Percentiles rank a stretch among this genome's conserved stretches.
Evolutionary conservation across 345 rosid genomes (phyloP).

Genomic region (Garcia nutans): DNA sequence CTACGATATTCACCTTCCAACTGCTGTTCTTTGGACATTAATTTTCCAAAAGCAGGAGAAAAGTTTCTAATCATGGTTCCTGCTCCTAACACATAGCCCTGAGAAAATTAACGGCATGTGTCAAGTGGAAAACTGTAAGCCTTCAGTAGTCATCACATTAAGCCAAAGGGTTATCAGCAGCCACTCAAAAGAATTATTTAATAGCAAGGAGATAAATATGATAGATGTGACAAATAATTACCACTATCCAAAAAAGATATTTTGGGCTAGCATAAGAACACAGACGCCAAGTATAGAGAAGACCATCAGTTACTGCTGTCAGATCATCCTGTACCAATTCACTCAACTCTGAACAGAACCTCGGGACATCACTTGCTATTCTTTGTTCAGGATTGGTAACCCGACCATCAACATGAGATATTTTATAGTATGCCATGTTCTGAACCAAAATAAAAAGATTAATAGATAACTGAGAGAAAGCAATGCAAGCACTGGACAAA

Average conservation of each 20-base stretch:
- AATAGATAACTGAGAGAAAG: constrained; percentile 1
- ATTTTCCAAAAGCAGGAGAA: constrained; percentile 91
- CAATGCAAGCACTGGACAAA: background rate
- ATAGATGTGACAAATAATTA: constrained; percentile 31
- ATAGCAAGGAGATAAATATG: background rate
- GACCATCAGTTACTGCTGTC: constrained; percentile 80
- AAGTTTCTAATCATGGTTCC: constrained; percentile 83
- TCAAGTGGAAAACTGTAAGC: constrained; percentile 14
- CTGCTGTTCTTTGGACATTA: constrained; percentile 94
- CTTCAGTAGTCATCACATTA: constrained; percentile 9
- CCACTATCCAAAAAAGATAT: constrained; percentile 93
- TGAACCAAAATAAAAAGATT: constrained; percentile 36
- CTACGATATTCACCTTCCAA: constrained; percentile 96
- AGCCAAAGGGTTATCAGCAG: constrained; percentile 2
- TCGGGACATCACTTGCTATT: constrained; percentile 95
- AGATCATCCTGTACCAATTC: constrained; percentile 90
- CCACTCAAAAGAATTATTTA: constrained; percentile 5
- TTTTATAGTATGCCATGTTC: constrained; percentile 98
- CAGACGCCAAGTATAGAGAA: constrained; percentile 91
- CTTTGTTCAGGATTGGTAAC: constrained; percentile 89
- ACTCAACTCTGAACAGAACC: constrained; percentile 92
- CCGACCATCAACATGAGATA: constrained; percentile 95
- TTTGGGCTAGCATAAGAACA: constrained; percentile 98
- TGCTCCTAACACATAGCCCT: constrained; percentile 93
- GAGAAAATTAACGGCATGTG: constrained; percentile 24